These are phyloP conservation scores for Phytophthora nicotianae DNA, from an alignment of 352 stramenopile genomes.

Conservation along the genomic window DNA sequence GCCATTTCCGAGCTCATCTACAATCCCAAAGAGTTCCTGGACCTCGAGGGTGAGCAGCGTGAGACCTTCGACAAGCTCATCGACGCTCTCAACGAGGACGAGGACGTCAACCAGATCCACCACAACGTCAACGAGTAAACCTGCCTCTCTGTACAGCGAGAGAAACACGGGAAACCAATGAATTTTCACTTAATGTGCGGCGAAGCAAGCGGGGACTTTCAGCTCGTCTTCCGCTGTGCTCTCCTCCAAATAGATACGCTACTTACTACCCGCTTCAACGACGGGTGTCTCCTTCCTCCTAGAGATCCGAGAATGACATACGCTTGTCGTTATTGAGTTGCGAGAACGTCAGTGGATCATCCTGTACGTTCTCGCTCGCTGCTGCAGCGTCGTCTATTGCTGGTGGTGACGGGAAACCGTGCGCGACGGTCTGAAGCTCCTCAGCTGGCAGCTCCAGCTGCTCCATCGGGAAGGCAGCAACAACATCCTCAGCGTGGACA, in stretches of 20 bases:
- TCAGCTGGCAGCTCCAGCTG: constrained; percentile 26
- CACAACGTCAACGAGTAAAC: constrained; percentile 82
- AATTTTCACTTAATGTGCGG: constrained; percentile 28
- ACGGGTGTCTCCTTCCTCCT: constrained; percentile 24
- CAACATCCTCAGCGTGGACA: constrained; percentile 42
- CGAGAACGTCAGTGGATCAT: constrained; percentile 43
- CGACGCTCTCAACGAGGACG: constrained; percentile 76
- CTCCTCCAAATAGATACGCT: constrained; percentile 46
- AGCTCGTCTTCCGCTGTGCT: constrained; percentile 18
- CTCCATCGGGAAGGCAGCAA: constrained; percentile 35
- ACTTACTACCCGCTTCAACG: constrained; percentile 31
- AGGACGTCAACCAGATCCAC: constrained; percentile 82
- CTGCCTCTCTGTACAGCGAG: constrained; percentile 2
- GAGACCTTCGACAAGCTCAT: constrained; percentile 82
- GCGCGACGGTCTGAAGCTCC: constrained; percentile 10
- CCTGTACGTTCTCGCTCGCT: constrained; percentile 2
- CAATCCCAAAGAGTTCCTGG: constrained; percentile 81
- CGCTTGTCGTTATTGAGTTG: constrained; percentile 42
- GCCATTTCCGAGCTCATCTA: constrained; percentile 83
- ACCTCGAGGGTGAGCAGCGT: constrained; percentile 49
- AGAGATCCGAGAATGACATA: constrained; percentile 48
- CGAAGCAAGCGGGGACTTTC: constrained; percentile 20
- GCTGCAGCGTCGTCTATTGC: constrained; percentile 7
- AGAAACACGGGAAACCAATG: constrained; percentile 18
- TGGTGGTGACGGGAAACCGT: constrained; percentile 15